These are phyloP conservation scores for Rhizopogon sp. DNA, from an alignment of 768 basidiomycete genomes.

Conservation along the genomic window DNA sequence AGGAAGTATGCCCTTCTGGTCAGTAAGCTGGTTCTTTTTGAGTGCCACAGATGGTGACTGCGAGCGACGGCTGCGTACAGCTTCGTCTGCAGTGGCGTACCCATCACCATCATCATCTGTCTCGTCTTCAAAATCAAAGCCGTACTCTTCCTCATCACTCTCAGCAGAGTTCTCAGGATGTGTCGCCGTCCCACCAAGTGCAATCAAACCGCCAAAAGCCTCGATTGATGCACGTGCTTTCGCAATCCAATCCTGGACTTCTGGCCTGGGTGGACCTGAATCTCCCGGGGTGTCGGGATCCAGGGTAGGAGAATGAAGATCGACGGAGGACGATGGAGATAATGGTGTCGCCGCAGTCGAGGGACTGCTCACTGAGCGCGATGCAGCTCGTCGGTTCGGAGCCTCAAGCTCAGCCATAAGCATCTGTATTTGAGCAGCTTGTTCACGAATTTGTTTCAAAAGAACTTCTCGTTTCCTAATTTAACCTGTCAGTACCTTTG, in stretches of 20 bases:
- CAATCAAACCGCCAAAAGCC: constrained; percentile 65
- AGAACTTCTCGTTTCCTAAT: constrained; percentile 74
- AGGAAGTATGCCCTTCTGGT: constrained; percentile 52
- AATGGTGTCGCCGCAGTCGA: constrained; percentile 30
- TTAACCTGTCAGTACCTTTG: background rate
- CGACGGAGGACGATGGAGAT: constrained; percentile 24
- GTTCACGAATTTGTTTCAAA: constrained; percentile 70
- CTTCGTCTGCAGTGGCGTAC: constrained; percentile 18
- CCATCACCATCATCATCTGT: constrained; percentile 35
- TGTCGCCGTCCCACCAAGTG: constrained; percentile 52
- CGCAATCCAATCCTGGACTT: constrained; percentile 72
- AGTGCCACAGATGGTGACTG: constrained; percentile 29
- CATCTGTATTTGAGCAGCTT: constrained; percentile 66
- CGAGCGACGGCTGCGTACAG: constrained; percentile 4
- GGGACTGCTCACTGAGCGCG: constrained; percentile 16
- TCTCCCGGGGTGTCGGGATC: constrained; percentile 17
- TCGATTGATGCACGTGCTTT: constrained; percentile 66
- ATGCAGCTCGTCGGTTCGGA: constrained; percentile 25
- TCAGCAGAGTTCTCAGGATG: constrained; percentile 40
- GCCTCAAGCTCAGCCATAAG: constrained; percentile 66
- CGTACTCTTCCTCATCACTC: constrained; percentile 32
- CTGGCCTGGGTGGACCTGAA: constrained; percentile 38
- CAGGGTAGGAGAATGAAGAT: constrained; percentile 23
- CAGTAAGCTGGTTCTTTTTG: constrained; percentile 32
- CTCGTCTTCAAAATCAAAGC: constrained; percentile 37